Conservation (phyloP, 225 moss, liverwort and hornwort genomes). For the Pseudisothecium myosuroides region DNA sequence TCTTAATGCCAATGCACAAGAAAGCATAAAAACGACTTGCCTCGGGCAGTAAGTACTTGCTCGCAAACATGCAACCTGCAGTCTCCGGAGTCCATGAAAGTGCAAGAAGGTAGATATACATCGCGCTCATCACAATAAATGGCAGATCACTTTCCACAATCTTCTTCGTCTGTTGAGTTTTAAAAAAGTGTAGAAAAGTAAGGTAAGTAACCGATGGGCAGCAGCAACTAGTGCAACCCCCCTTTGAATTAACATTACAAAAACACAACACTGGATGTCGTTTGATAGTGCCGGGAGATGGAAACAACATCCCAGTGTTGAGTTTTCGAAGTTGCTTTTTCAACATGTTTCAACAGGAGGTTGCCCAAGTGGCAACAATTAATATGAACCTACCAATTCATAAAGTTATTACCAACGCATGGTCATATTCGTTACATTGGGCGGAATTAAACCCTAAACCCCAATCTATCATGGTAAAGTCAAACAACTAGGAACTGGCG, state of each 20-base stretch:
- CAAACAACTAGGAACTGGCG: neutral
- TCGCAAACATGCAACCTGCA: constrained; percentile 57
- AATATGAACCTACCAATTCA: neutral
- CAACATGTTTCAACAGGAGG: neutral
- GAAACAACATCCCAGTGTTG: neutral
- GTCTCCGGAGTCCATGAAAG: constrained; percentile 72
- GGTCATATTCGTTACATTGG: neutral
- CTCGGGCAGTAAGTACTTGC: constrained; percentile 80
- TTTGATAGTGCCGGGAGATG: neutral
- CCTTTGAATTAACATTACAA: neutral
- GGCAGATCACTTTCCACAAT: constrained; percentile 62
- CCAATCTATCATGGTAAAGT: neutral
- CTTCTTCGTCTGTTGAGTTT: constrained; percentile 51
- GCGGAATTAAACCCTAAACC: neutral
- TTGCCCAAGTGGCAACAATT: neutral
- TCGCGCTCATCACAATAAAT: constrained; percentile 40
- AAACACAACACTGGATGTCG: neutral
- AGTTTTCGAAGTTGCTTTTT: neutral
- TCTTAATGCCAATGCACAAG: neutral
- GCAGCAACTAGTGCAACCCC: neutral
- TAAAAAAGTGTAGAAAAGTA: neutral
- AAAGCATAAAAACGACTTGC: constrained; percentile 1
- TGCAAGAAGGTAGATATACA: constrained; percentile 53
- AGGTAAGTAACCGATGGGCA: neutral
- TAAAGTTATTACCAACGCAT: neutral